Conservation (phyloP, 768 basidiomycete species). For the Naganishia vaughanmartiniae region DNA sequence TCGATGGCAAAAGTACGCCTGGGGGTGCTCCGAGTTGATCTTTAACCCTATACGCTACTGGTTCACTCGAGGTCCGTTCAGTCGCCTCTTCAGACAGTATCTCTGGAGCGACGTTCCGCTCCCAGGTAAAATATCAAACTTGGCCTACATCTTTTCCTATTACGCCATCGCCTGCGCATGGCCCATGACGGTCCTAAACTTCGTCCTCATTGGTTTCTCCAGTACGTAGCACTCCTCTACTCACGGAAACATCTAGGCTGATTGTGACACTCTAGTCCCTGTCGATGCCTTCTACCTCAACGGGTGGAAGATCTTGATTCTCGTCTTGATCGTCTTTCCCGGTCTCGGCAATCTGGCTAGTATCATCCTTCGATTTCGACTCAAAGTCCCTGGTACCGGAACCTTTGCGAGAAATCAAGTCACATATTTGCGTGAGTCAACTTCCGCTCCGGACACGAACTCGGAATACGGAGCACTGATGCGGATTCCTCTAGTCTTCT, state of each 20-base stretch:
- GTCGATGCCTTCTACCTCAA: slow-evolving; percentile 2
- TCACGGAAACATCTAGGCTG: neutral
- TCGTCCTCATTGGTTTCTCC: slow-evolving; percentile 2
- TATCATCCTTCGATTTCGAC: slow-evolving; percentile 35
- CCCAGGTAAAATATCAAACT: slow-evolving; percentile 60
- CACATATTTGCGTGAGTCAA: neutral
- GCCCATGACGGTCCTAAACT: slow-evolving; percentile 63
- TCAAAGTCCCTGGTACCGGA: slow-evolving; percentile 28
- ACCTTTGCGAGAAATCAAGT: neutral
- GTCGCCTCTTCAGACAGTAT: slow-evolving; percentile 51
- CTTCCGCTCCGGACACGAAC: no score
- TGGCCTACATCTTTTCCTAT: slow-evolving; percentile 57
- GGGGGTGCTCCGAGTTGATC: slow-evolving; percentile 58
- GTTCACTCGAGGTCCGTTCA: slow-evolving; percentile 69
- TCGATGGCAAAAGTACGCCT: slow-evolving; percentile 52
- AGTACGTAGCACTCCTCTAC: neutral
- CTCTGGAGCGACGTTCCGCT: slow-evolving; percentile 55
- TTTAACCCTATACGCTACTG: slow-evolving; percentile 71
- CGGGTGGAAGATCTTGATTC: slow-evolving; percentile 1
- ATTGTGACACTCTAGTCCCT: no score
- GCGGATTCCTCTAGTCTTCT: no score
- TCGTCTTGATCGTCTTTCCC: slow-evolving; percentile 60
- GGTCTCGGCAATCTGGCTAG: slow-evolving; percentile 66
- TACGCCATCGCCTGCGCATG: slow-evolving; percentile 62
- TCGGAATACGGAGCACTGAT: no score